These are phyloP conservation scores for Colletotrichum nymphaeae DNA, from an alignment of 2,329 filamentous ascomycete species.

Conservation along the genomic window DNA sequence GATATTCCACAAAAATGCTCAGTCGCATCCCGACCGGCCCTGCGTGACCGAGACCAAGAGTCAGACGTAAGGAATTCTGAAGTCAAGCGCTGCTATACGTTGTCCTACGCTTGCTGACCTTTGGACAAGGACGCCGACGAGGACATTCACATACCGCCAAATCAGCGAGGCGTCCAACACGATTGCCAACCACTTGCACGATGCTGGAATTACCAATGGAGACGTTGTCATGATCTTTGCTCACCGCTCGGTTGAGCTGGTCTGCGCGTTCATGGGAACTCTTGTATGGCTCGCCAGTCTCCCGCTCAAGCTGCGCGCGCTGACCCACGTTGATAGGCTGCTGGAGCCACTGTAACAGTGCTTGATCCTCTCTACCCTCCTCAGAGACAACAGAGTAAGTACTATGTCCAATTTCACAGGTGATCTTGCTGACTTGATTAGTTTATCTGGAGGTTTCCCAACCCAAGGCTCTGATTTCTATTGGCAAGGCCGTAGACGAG, in stretches of 20 bases:
- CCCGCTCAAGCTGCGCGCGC: constrained; percentile 25
- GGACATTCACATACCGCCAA: constrained; percentile 85
- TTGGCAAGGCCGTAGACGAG: constrained; percentile 78
- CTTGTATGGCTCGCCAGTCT: constrained; percentile 49
- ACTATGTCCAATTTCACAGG: background rate
- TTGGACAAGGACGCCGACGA: constrained; percentile 52
- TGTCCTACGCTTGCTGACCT: background rate
- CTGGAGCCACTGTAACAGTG: constrained; percentile 72
- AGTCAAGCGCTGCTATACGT: background rate
- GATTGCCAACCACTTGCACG: constrained; percentile 81
- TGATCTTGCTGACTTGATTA: background rate
- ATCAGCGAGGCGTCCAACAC: constrained; percentile 88
- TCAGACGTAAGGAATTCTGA: constrained; percentile 38
- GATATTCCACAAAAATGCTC: constrained; percentile 75
- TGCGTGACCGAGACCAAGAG: constrained; percentile 63
- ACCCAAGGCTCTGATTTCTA: constrained; percentile 78
- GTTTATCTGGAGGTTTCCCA: constrained; percentile 85
- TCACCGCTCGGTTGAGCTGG: constrained; percentile 66
- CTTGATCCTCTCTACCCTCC: constrained; percentile 88
- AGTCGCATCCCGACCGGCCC: constrained; percentile 70
- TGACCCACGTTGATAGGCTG: constrained; percentile 41
- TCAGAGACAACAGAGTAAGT: constrained; percentile 71
- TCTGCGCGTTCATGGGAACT: constrained; percentile 79
- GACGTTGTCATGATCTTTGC: constrained; percentile 96
- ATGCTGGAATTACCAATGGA: constrained; percentile 78